These are phyloP conservation scores for Paecilomyces fulvus DNA, from an alignment of 2,329 filamentous ascomycete genomes.

Conservation along the genomic window DNA sequence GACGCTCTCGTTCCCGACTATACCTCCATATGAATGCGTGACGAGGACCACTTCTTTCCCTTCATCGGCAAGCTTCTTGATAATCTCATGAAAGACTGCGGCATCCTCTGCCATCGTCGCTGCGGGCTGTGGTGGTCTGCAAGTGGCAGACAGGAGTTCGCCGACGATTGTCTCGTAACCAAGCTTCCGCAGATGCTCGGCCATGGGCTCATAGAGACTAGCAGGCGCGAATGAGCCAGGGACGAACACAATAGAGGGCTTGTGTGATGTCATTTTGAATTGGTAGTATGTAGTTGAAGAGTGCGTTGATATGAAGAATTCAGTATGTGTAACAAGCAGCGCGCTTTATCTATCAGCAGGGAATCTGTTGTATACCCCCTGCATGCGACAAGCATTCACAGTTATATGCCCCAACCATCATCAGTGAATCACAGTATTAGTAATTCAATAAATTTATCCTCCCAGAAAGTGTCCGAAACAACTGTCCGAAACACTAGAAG, in stretches of 20 bases:
- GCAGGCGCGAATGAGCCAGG: background rate
- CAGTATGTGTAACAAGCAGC: background rate
- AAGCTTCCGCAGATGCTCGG: background rate
- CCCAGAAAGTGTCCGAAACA: background rate
- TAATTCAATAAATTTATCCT: background rate
- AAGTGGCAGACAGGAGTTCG: slow-evolving; percentile 4
- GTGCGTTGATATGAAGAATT: background rate
- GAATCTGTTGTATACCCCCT: background rate
- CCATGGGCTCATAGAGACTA: background rate
- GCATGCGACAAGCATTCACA: background rate
- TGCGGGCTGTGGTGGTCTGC: slow-evolving; percentile 9
- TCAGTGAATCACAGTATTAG: background rate
- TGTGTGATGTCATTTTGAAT: background rate
- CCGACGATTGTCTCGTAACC: slow-evolving; percentile 16
- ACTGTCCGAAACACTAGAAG: background rate
- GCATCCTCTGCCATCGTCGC: slow-evolving; percentile 25
- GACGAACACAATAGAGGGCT: background rate
- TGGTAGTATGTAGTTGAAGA: background rate
- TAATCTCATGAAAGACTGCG: slow-evolving; percentile 14
- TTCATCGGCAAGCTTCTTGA: slow-evolving; percentile 19
- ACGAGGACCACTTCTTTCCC: slow-evolving; percentile 15
- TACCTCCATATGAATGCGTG: slow-evolving; percentile 20
- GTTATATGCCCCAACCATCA: background rate
- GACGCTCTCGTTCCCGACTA: slow-evolving; percentile 15
- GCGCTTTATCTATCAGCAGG: background rate